Evolutionary conservation across 2,329 filamentous ascomycete species (phyloP).

Genomic region (Nigrospora oryzae): DNA sequence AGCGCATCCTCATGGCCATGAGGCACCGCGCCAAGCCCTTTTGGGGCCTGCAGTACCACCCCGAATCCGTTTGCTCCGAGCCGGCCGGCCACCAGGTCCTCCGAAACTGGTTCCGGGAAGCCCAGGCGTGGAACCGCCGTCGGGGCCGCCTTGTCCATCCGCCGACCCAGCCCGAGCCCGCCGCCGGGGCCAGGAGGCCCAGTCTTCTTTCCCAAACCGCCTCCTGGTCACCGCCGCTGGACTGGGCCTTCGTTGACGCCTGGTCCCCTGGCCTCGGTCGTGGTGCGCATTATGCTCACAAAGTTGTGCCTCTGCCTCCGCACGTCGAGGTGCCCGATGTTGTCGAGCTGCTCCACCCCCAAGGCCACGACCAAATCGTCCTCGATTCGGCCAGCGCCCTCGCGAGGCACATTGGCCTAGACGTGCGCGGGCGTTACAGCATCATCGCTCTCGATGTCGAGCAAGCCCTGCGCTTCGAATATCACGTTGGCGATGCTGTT

Average conservation of each 20-base stretch:
- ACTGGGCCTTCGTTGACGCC: neutral
- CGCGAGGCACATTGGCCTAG: slow-evolving; percentile 28
- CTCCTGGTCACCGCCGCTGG: neutral
- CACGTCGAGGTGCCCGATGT: slow-evolving; percentile 44
- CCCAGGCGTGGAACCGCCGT: slow-evolving; percentile 44
- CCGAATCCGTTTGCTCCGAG: slow-evolving; percentile 81
- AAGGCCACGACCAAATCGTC: slow-evolving; percentile 39
- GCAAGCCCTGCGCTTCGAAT: slow-evolving; percentile 47
- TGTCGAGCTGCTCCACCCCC: slow-evolving; percentile 38
- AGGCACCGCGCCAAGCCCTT: slow-evolving; percentile 62
- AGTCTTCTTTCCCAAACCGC: slow-evolving; percentile 21
- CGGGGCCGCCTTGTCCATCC: slow-evolving; percentile 2
- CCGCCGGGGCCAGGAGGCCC: slow-evolving; percentile 19
- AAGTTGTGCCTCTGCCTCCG: slow-evolving; percentile 32
- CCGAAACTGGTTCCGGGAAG: slow-evolving; percentile 66
- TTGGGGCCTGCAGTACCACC: slow-evolving; percentile 86
- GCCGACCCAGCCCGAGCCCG: neutral
- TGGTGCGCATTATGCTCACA: slow-evolving; percentile 27
- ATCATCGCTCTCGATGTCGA: slow-evolving; percentile 63
- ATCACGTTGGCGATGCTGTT: slow-evolving; percentile 39
- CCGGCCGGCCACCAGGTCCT: slow-evolving; percentile 55
- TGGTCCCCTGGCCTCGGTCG: slow-evolving; percentile 3
- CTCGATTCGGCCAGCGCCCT: slow-evolving; percentile 52
- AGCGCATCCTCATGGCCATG: slow-evolving; percentile 67
- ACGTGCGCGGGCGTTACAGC: slow-evolving; percentile 56